phyloP scores from a whole-genome alignment of 495 filamentous ascomycete genomes.

The Xylaria acuta region DNA sequence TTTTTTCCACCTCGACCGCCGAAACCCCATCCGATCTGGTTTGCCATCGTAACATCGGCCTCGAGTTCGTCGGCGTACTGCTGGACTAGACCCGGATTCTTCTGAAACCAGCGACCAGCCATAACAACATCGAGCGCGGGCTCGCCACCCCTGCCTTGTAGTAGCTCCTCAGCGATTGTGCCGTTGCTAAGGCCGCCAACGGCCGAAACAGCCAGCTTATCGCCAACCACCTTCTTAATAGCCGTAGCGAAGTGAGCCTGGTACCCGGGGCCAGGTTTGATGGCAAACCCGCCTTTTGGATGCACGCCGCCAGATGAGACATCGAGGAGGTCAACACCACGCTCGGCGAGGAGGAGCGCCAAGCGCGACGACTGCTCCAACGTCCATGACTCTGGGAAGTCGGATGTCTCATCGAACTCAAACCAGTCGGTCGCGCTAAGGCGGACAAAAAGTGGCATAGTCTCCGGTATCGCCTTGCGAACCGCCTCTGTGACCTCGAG shows the following conservation, averaged over 20 bases:
- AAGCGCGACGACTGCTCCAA: constrained; percentile 62
- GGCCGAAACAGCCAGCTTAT: constrained; percentile 58
- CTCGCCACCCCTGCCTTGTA: constrained; percentile 50
- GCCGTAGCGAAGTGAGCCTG: constrained; percentile 60
- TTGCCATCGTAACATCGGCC: constrained; percentile 63
- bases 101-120: constrained; percentile 69
- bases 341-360: constrained; percentile 57
- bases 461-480: constrained; percentile 59
- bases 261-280: constrained; percentile 64
- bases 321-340: constrained; percentile 70
- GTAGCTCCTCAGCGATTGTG: constrained; percentile 56
- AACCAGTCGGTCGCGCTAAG: constrained; percentile 66
- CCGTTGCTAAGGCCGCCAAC: constrained; percentile 68
- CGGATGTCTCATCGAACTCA: constrained; percentile 54
- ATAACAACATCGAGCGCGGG: constrained; percentile 61
- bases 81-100: constrained; percentile 65
- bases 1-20: constrained; percentile 2
- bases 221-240: constrained; percentile 66
- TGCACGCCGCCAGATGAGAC: constrained; percentile 67
- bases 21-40: constrained; percentile 68
- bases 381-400: constrained; percentile 52
- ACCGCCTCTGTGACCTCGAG: constrained; percentile 62
- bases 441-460: constrained; percentile 71
- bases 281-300: constrained; percentile 50
- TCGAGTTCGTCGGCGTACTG: constrained; percentile 68